phyloP scores from a whole-genome alignment of 345 rosid genomes.

The Salix arbutifolia region DNA sequence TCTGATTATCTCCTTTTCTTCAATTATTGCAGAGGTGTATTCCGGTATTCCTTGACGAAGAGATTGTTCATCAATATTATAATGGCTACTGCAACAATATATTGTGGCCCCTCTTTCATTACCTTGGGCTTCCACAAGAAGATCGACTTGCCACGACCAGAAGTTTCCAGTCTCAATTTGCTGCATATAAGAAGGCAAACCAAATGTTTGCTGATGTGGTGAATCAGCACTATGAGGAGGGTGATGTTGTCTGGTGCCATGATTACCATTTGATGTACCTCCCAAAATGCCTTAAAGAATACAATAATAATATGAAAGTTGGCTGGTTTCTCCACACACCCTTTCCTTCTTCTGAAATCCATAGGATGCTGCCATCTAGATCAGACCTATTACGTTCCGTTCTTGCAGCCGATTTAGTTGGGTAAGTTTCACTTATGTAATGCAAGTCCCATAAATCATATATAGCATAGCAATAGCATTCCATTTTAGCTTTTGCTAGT shows the following conservation, averaged over 20 bases:
- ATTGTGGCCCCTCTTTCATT: slow-evolving; percentile 97
- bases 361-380: slow-evolving; percentile 92
- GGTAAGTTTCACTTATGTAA: slow-evolving; percentile 47
- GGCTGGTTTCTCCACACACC: slow-evolving; percentile 99
- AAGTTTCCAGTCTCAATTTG: slow-evolving; percentile 96
- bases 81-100: slow-evolving; percentile 99
- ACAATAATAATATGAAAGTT: slow-evolving; percentile 85
- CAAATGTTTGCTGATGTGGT: slow-evolving; percentile 99
- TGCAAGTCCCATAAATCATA: neutral
- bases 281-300: slow-evolving; percentile 85
- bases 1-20: slow-evolving; percentile 7
- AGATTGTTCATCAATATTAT: slow-evolving; percentile 96
- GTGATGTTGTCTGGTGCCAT: slow-evolving; percentile 99
- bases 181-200: slow-evolving; percentile 94
- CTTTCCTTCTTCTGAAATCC: slow-evolving; percentile 98
- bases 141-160: slow-evolving; percentile 97
- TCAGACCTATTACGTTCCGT: slow-evolving; percentile 90
- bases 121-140: slow-evolving; percentile 98
- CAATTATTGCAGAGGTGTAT: slow-evolving; percentile 73
- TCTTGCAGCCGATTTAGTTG: slow-evolving; percentile 97
- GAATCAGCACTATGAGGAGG: slow-evolving; percentile 84
- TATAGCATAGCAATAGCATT: neutral
- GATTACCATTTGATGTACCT: slow-evolving; percentile 99
- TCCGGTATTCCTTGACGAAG: slow-evolving; percentile 98
- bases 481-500: neutral